Base-by-base conservation (phyloP, 2,329 filamentous ascomycete species). In the Torrubiella hemipterigena region DNA sequence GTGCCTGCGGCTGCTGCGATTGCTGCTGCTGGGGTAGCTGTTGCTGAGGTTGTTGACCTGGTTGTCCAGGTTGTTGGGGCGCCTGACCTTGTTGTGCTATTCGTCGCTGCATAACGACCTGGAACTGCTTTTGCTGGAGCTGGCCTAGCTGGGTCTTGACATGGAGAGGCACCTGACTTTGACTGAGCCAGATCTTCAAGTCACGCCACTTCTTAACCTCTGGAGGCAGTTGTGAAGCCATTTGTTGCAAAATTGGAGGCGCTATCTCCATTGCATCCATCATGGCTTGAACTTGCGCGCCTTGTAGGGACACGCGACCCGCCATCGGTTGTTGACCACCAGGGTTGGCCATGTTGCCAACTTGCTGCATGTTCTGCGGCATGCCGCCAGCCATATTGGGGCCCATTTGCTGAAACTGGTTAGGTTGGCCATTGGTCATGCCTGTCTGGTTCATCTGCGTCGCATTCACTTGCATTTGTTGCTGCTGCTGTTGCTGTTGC, bases 181-280 rank as follows among this genome's bases (percentile, higher is more conserved):
- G 52, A 8, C 37, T 38, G 4, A 64, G 39, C 57, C 59, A 67
- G 3, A 41, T 35, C 41, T 61, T 63, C 9, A 69, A 46, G 4
- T 66, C 61, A 12, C 50, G 49, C 65, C 65, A 69, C 38, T 63
- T 69, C 45, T 64, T 65, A 5, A 65, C 42, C 1, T 67, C 60
- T 0, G 50, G 42, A 2, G 62, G 60, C 3, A 65, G 34, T 14
- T 45, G 46, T 10, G 30, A 42, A 4, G 54, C 43, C 3, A 51
- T 39, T 11, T 50, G 42, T 11, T 14, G 36, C 7, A 58, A 37
- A 5, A 65, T 41, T 11, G 50, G 45, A 3, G 44, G 40, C 1
- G 63, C 63, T 1, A 70, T 37, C 9, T 69, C 64, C 59, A 69
- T 59, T 8, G 42, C 51, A 36, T 69, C 64, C 59, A 69, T 67